Percentiles rank a stretch among this genome's conserved stretches.
Evolutionary conservation across 225 moss, liverwort and hornwort genomes (phyloP).

Genomic region (Takakia lepidozioides): DNA sequence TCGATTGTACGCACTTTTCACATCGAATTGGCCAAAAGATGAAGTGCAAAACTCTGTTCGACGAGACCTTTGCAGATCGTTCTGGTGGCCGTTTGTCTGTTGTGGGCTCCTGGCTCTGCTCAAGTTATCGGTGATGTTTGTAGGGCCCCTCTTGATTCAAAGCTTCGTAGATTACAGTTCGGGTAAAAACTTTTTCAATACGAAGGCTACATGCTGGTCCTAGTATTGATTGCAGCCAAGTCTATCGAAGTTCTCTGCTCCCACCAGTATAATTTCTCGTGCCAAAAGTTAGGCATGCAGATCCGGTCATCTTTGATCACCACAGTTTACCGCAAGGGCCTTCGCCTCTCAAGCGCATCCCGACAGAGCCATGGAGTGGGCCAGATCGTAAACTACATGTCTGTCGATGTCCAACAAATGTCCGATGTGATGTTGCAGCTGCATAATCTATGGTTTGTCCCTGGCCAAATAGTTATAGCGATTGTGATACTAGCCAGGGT

Average conservation of each 20-base stretch:
- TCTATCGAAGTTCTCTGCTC: slow-evolving; percentile 27
- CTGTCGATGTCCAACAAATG: slow-evolving; percentile 74
- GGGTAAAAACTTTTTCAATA: too few relatives aligned
- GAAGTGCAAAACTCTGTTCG: slow-evolving; percentile 35
- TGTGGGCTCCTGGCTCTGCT: slow-evolving; percentile 19
- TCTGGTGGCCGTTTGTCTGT: slow-evolving; percentile 41
- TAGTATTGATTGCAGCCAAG: slow-evolving; percentile 44
- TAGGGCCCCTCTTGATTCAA: slow-evolving; percentile 70
- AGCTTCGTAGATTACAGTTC: slow-evolving; percentile 62
- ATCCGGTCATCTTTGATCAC: slow-evolving; percentile 65
- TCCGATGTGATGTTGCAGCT: slow-evolving; percentile 61
- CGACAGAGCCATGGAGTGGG: slow-evolving; percentile 85
- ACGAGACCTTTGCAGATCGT: slow-evolving; percentile 45
- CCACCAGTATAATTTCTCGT: slow-evolving; percentile 69
- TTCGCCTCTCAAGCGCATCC: slow-evolving; percentile 69
- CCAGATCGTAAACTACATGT: slow-evolving; percentile 93
- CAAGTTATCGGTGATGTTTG: slow-evolving; percentile 60
- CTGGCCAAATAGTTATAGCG: slow-evolving; percentile 53
- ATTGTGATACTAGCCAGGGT: slow-evolving; percentile 36
- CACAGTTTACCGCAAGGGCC: slow-evolving; percentile 72
- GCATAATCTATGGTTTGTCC: slow-evolving; percentile 77
- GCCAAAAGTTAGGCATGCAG: slow-evolving; percentile 74
- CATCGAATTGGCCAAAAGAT: slow-evolving; percentile 55
- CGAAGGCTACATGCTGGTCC: too few relatives aligned
- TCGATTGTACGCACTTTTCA: slow-evolving; percentile 37